Evolutionary conservation across 208 protist genomes (phyloP), one percentile per base, ranked within the genome.

Genomic region (Trypanosoma rangeli): DNA sequence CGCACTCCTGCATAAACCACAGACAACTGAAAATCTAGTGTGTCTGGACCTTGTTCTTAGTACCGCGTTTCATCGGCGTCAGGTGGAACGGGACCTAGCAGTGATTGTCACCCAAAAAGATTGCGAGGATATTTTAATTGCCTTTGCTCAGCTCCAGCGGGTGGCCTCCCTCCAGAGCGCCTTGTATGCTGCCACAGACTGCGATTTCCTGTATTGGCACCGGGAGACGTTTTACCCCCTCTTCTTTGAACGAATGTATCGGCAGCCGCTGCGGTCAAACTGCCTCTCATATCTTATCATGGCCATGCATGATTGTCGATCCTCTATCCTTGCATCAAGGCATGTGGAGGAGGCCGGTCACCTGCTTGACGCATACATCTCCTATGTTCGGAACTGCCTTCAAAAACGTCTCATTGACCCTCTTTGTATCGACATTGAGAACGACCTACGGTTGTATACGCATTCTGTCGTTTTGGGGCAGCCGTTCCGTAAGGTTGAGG

Each of bases 391-490:
- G 10, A 66, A 78, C n/a, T 79, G 76, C 18, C 35, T 97, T 4
- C 63, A 74, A 22, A 71, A 79, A 18, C 64, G 85, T 52, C 31
- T 97, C 22, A 68, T 94, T 49, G 63, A 86, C 13, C 85, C 85
- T n/a, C 74, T 97, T 20, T 90, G 92, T 73, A 80, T 78, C 46
- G 94, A 98, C 44, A 92, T 99, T 55, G 97, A 98, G 77, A 96
- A 94, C 52, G 92, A 98, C 73, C 81, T 99, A 4, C 85, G 97
- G 20, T 68, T 99, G 1, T 84, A 92, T 72, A 97, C 95, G 37
- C 97, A 99, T 70, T 85, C 87, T 9, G 83, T 74, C 1, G 85
- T 94, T 28, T 68, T 90, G 5, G 87, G 87, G 1, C 83, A 89
- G 61, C 42, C 66, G 18, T 74, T 68, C 28, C 70, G 65, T 50